Conservation (phyloP, 2,329 filamentous ascomycete genomes). For the Dactylonectria estremocensis region DNA sequence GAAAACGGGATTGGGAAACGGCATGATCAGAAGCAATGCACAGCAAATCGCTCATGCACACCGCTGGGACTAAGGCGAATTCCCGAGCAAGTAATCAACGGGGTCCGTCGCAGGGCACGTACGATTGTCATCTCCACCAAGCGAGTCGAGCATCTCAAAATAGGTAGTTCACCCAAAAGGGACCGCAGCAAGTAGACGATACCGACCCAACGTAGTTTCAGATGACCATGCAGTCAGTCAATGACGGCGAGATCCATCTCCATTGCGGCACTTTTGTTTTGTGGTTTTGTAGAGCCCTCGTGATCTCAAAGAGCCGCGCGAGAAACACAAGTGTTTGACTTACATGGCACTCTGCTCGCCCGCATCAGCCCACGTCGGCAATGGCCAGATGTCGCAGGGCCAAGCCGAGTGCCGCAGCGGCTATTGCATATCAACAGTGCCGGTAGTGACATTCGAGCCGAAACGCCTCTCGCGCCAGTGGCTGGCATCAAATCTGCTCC, state of each 20-base stretch:
- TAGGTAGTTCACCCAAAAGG: constrained; percentile 12
- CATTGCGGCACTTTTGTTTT: constrained; percentile 18
- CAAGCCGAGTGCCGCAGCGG: constrained; percentile 20
- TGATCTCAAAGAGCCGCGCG: constrained; percentile 25
- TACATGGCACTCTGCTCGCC: constrained; percentile 28
- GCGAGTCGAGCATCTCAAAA: constrained; percentile 27
- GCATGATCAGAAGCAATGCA: constrained; percentile 25
- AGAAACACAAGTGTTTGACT: constrained; percentile 23
- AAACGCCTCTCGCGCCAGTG: constrained; percentile 35
- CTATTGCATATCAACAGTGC: constrained; percentile 23
- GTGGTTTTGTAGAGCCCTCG: constrained; percentile 21
- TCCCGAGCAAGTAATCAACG: constrained; percentile 7
- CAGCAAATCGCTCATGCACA: constrained; percentile 35
- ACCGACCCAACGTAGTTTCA: constrained; percentile 22
- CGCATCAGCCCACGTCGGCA: constrained; percentile 32
- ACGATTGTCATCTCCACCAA: constrained; percentile 37
- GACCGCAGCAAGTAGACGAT: constrained; percentile 37
- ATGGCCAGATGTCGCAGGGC: constrained; percentile 26
- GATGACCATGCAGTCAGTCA: constrained; percentile 2
- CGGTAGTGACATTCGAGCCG: constrained; percentile 37
- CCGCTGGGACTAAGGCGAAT: constrained; percentile 28
- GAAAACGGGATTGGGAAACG: constrained; percentile 6
- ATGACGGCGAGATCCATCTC: constrained; percentile 29
- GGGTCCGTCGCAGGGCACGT: constrained; percentile 21
- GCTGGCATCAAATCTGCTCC: constrained; percentile 28